Evolutionary conservation across 2,329 filamentous ascomycete genomes (phyloP).

Genomic region (Boeremia exigua): DNA sequence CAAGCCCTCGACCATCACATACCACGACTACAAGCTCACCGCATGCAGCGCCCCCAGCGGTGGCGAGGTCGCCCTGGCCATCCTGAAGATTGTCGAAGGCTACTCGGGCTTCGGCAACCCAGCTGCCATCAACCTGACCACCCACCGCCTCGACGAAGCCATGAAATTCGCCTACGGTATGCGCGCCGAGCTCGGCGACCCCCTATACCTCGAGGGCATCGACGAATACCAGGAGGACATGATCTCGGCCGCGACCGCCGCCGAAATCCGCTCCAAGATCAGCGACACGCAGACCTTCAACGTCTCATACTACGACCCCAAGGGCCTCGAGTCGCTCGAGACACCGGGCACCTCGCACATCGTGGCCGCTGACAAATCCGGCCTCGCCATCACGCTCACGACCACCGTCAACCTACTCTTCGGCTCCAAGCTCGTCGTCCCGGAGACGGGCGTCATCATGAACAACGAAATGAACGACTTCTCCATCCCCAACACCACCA

Average conservation of each 20-base stretch:
- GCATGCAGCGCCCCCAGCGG: constrained; percentile 76
- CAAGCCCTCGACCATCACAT: constrained; percentile 60
- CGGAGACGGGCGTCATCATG: constrained; percentile 82
- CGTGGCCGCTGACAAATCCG: constrained; percentile 72
- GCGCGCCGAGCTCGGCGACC: constrained; percentile 82
- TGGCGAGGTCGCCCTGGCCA: constrained; percentile 75
- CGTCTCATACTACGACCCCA: constrained; percentile 75
- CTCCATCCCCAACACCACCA: constrained; percentile 76
- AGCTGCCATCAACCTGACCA: constrained; percentile 68
- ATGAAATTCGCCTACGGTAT: constrained; percentile 86
- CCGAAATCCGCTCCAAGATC: constrained; percentile 69
- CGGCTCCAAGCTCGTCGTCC: constrained; percentile 78
- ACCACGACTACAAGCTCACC: constrained; percentile 72
- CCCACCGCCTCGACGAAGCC: constrained; percentile 84
- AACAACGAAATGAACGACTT: constrained; percentile 65
- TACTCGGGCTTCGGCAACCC: constrained; percentile 69
- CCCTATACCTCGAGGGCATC: constrained; percentile 71
- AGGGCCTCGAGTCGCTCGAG: constrained; percentile 68
- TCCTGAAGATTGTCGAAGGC: constrained; percentile 83
- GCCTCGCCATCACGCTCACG: constrained; percentile 80
- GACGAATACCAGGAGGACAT: constrained; percentile 69
- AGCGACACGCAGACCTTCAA: constrained; percentile 74
- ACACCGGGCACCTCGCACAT: constrained; percentile 78
- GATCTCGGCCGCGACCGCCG: constrained; percentile 66
- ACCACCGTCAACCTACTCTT: constrained; percentile 90